These are phyloP conservation scores for Myxozyma vanderwaltii DNA, from an alignment of 805 yeast species.

Conservation along the genomic window DNA sequence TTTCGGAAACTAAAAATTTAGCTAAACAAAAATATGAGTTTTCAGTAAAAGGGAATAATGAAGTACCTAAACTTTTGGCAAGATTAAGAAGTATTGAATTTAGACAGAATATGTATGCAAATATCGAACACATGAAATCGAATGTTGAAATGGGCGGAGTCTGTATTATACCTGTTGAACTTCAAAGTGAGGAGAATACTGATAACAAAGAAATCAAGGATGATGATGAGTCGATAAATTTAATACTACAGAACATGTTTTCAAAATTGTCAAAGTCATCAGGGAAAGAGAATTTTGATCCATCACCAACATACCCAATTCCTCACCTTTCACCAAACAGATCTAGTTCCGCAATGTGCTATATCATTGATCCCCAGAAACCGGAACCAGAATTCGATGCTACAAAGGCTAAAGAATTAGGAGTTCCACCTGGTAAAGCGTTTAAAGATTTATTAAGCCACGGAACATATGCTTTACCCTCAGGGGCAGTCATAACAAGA, in stretches of 20 bases:
- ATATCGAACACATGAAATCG: not conserved
- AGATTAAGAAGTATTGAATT: conserved; percentile 3
- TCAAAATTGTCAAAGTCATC: not conserved
- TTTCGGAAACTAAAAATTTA: not conserved
- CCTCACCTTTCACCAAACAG: not conserved
- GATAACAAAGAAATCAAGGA: not conserved
- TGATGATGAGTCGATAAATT: not conserved
- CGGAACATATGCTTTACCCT: conserved; percentile 36
- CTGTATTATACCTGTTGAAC: not conserved
- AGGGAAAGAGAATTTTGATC: not conserved
- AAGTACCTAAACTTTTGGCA: not conserved
- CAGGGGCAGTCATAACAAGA: not conserved
- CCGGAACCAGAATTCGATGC: conserved; percentile 75
- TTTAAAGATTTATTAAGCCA: conserved; percentile 66
- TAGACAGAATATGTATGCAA: not conserved
- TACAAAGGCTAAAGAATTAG: conserved; percentile 63
- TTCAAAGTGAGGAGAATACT: not conserved
- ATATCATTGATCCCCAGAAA: conserved; percentile 63
- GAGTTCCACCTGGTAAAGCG: conserved; percentile 65
- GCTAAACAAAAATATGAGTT: not conserved
- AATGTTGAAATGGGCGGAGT: not conserved
- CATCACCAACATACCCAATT: not conserved
- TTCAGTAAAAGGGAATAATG: not conserved
- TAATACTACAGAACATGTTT: not conserved
- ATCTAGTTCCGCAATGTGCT: conserved; percentile 53